A percentile compares a stretch with the other conserved stretches of the same genome.
These are phyloP conservation scores for Mycena citricolor DNA, from an alignment of 1,284 basidiomycete genomes.

Conservation along the genomic window DNA sequence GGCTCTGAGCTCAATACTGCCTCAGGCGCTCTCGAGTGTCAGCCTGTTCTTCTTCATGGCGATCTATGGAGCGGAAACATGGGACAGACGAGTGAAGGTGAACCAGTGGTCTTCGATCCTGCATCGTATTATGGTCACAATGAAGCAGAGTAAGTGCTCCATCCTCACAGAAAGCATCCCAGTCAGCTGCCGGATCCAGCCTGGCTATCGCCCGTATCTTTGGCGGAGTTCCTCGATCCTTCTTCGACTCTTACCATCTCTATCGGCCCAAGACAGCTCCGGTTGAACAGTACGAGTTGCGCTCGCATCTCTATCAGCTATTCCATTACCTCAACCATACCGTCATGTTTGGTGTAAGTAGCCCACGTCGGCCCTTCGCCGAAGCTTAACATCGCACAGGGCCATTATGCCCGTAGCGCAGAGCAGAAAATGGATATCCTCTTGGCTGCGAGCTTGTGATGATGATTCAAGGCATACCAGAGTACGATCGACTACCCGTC, in stretches of 20 bases:
- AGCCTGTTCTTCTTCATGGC: conserved; percentile 81
- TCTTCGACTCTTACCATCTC: conserved; percentile 75
- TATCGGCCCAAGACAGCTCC: conserved; percentile 71
- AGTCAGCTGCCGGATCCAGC: conserved; percentile 34
- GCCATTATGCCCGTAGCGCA: conserved; percentile 56
- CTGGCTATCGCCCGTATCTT: conserved; percentile 84
- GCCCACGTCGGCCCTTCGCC: no score
- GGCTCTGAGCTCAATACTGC: not conserved
- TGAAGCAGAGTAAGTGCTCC: conserved; percentile 74
- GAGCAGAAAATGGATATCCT: conserved; percentile 51
- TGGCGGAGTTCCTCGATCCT: conserved; percentile 71
- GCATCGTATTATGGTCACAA: conserved; percentile 84
- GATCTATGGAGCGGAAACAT: conserved; percentile 86
- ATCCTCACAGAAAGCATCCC: not conserved
- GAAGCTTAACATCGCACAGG: conserved; percentile 36
- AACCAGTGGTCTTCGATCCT: conserved; percentile 81
- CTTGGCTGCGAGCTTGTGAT: conserved; percentile 8
- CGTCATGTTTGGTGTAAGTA: conserved; percentile 69
- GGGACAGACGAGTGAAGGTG: conserved; percentile 54
- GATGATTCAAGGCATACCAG: not conserved
- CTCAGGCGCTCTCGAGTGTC: conserved; percentile 49
- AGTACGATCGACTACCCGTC: not conserved
- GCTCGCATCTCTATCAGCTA: conserved; percentile 76
- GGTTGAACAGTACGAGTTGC: conserved; percentile 63
- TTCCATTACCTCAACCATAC: conserved; percentile 90